Conservation (phyloP, 1,284 basidiomycete species). For the Ceratobasidium sp. region DNA sequence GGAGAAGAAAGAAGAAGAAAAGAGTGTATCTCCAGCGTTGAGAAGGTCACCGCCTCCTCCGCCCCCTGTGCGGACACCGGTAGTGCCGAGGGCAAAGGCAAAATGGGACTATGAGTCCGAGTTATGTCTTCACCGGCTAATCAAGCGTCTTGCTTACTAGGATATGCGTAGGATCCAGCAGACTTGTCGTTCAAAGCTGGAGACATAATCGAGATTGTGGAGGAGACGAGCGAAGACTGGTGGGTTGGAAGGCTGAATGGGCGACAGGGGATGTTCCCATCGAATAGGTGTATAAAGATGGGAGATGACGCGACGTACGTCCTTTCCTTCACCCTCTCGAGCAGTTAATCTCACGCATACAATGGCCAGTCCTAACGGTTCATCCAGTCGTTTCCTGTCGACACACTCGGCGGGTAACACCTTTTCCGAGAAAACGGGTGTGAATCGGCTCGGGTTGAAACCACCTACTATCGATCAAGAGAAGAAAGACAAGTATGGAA, state of each 20-base stretch:
- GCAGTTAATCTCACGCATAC: background rate
- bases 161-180: slow-evolving; percentile 60
- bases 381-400: slow-evolving; percentile 24
- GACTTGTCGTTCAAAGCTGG: slow-evolving; percentile 71
- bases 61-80: slow-evolving; percentile 56
- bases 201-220: slow-evolving; percentile 70
- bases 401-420: slow-evolving; percentile 45
- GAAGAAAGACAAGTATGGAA: slow-evolving; percentile 73
- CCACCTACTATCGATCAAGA: slow-evolving; percentile 49
- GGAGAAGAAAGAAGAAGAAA: background rate
- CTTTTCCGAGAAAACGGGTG: slow-evolving; percentile 38
- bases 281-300: slow-evolving; percentile 56
- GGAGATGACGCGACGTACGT: background rate
- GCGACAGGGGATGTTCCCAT: slow-evolving; percentile 73
- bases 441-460: slow-evolving; percentile 24
- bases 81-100: slow-evolving; percentile 63
- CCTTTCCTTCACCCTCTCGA: background rate
- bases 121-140: slow-evolving; percentile 57
- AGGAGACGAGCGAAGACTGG: slow-evolving; percentile 75
- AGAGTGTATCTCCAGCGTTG: background rate
- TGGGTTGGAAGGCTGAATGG: slow-evolving; percentile 68
- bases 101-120: slow-evolving; percentile 76
- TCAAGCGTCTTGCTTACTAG: background rate
- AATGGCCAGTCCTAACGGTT: slow-evolving; percentile 48
- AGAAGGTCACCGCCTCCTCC: slow-evolving; percentile 27